Evolutionary conservation across 805 yeast genomes (phyloP), one percentile per base, ranked within the genome.

Genomic region (Schwanniomyces vanrijiae): DNA sequence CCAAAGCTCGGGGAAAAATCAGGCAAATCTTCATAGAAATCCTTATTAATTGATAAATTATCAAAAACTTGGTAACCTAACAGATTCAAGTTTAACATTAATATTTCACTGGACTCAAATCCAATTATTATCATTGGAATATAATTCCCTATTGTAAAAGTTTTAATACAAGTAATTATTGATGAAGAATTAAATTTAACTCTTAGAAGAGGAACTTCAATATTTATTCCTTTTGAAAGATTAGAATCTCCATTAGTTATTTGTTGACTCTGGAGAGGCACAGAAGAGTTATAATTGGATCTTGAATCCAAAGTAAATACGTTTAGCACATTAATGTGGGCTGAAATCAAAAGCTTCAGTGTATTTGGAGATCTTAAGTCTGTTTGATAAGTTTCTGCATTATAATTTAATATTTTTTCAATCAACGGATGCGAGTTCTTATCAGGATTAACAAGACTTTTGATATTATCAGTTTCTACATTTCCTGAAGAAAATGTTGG

Each of bases 41-140:
- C 38, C 10, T 29, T 26, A 33, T 48, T 50, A 10, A 52, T 44
- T 7, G 63, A 87, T 80, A 84, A 51, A 62, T 68, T 50, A 75
- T 62, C 44, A 73, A 78, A 42, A 61, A 66, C 37, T 73, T 78
- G 42, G 81, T 74, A 52, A 59, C 68, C 48, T 59, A 70, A 52
- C 66, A 74, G 48, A 63, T 60, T 49, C 60, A 84, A 77, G 52
- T 84, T 86, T 29, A 83, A 50, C 76, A 89, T 75, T 5, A 86
- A 51, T 2, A 86, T 61, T 54, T 83, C 89, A n/a, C 92, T 90
- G 1, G 82, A 66, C 16, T 84, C 78, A 51, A 82, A 77, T 1
- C 92, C 94, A 16, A 84, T 52, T 2, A 82, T 64, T 5, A 83
- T 68, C 43, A 83, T 83, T 6, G 86, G 65, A 31, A 67, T 67